Evolutionary conservation across 2,329 filamentous ascomycete species (phyloP).

Genomic region (Colletotrichum tropicicola): DNA sequence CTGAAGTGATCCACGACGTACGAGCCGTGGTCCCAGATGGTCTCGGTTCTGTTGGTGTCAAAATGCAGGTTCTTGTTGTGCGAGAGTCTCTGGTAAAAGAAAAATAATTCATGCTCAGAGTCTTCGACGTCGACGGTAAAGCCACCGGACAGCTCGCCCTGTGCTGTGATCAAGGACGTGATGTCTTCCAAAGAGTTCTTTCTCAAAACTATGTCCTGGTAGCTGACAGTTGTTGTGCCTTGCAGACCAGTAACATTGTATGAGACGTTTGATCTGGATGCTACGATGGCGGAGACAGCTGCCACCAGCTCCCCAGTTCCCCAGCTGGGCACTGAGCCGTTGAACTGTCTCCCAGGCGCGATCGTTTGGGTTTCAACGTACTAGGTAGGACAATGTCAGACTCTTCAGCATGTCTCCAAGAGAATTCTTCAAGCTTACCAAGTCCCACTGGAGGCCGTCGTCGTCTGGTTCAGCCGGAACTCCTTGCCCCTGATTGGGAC

Average conservation of each 20-base stretch:
- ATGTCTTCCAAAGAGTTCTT: background rate
- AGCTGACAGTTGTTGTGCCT: background rate
- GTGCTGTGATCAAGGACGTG: background rate
- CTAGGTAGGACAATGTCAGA: background rate
- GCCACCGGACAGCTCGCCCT: background rate
- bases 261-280: background rate
- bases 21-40: conserved; percentile 33
- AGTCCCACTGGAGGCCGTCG: conserved; percentile 44
- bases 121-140: background rate
- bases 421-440: conserved; percentile 25
- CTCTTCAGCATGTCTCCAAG: background rate
- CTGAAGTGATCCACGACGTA: conserved; percentile 45
- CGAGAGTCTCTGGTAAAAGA: conserved; percentile 1
- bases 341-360: conserved; percentile 37
- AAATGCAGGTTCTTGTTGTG: background rate
- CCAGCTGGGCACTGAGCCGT: conserved; percentile 47
- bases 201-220: background rate
- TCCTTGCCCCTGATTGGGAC: conserved; percentile 56
- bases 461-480: conserved; percentile 46
- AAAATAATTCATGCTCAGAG: background rate
- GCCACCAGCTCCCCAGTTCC: background rate
- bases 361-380: conserved; percentile 39
- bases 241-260: background rate
- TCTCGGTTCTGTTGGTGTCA: background rate
- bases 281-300: background rate